phyloP scores from a whole-genome alignment of 768 basidiomycete genomes.

The Wakefieldia striispora region DNA sequence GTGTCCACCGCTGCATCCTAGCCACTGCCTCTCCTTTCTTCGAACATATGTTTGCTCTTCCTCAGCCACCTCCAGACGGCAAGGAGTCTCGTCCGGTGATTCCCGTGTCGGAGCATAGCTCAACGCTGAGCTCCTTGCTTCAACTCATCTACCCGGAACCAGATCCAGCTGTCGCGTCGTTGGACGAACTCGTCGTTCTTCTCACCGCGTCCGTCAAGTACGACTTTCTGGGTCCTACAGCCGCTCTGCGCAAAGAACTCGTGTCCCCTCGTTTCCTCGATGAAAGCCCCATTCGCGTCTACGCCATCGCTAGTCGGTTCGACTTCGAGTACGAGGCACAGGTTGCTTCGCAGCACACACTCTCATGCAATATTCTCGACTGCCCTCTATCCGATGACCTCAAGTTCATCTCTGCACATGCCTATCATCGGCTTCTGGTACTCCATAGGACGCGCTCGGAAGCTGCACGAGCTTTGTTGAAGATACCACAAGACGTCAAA shows the following conservation, averaged over 20 bases:
- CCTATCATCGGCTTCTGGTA: conserved; percentile 62
- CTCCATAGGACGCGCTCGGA: conserved; percentile 55
- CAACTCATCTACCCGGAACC: conserved; percentile 62
- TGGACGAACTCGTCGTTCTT: conserved; percentile 53
- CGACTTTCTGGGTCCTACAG: conserved; percentile 49
- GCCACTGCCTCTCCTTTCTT: conserved; percentile 67
- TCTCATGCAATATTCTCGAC: conserved; percentile 51
- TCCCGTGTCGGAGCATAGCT: conserved; percentile 51
- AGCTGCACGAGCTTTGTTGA: conserved; percentile 48
- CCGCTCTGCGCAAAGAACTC: conserved; percentile 50
- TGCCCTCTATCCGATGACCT: conserved; percentile 61
- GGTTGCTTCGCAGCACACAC: conserved; percentile 58
- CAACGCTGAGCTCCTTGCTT: conserved; percentile 48
- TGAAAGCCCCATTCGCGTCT: conserved; percentile 56
- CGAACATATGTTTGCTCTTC: conserved; percentile 62
- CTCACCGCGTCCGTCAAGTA: conserved; percentile 63
- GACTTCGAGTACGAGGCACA: conserved; percentile 63
- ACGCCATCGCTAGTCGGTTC: conserved; percentile 66
- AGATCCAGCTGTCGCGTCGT: conserved; percentile 47
- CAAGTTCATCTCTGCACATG: conserved; percentile 63
- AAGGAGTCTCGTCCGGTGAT: conserved; percentile 42
- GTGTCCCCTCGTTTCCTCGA: conserved; percentile 48
- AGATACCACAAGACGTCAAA: conserved; percentile 47
- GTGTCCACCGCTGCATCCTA: conserved; percentile 61
- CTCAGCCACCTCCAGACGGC: conserved; percentile 41